phyloP scores from a whole-genome alignment of 768 basidiomycete genomes.

The Xerocomellus amylosporus region DNA sequence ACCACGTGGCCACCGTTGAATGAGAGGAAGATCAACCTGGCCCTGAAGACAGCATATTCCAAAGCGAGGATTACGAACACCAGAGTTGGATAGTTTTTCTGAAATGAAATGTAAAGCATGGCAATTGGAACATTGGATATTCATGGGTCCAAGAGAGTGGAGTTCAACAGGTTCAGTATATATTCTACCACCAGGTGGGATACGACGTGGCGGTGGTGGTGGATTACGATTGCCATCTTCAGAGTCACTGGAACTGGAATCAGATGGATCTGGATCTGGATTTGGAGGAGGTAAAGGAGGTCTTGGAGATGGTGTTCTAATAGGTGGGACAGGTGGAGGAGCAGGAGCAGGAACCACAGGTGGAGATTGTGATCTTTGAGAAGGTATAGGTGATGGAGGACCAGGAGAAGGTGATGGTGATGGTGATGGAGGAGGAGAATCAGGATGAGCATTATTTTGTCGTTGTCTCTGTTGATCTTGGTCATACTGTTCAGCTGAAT shows the following conservation, averaged over 20 bases:
- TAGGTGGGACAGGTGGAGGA: too few relatives aligned
- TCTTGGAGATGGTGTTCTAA: too few relatives aligned
- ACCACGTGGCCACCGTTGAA: too few relatives aligned
- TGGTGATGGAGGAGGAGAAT: not conserved
- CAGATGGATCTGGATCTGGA: too few relatives aligned
- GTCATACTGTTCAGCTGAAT: not conserved
- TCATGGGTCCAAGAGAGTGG: slow-evolving; percentile 3
- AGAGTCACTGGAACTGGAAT: too few relatives aligned
- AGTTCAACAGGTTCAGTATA: slow-evolving; percentile 2
- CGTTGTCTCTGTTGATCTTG: not conserved
- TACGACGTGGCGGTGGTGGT: too few relatives aligned
- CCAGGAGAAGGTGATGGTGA: not conserved
- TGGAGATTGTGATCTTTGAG: too few relatives aligned
- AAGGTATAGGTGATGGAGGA: too few relatives aligned
- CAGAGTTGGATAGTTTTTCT: slow-evolving; percentile 2
- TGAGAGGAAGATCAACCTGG: slow-evolving; percentile 6
- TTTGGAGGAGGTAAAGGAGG: too few relatives aligned
- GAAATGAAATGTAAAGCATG: slow-evolving; percentile 5
- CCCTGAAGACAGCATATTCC: slow-evolving; percentile 30
- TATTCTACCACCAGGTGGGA: not conserved
- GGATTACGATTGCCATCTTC: too few relatives aligned
- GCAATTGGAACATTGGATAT: slow-evolving; percentile 9
- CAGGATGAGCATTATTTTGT: not conserved
- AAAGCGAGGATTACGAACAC: slow-evolving; percentile 3
- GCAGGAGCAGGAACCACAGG: too few relatives aligned